A percentile compares a stretch with the other conserved stretches of the same genome.
Conservation (phyloP, 2,329 filamentous ascomycete species). For the Cladosporium halotolerans region DNA sequence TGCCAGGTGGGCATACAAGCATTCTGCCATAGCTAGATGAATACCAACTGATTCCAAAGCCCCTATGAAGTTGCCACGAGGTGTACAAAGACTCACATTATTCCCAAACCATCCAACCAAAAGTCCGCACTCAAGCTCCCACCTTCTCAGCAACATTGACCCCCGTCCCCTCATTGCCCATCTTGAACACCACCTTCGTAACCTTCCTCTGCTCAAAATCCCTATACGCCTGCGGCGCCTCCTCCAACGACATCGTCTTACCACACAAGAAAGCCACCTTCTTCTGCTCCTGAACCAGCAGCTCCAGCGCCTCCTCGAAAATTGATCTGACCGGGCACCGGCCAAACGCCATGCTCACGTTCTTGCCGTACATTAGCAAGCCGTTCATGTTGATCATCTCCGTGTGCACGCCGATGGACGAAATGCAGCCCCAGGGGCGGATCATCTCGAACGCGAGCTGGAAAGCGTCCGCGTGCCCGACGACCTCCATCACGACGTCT, state of each 20-base stretch:
- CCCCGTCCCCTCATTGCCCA: conserved; percentile 15
- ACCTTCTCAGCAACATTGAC: conserved; percentile 2
- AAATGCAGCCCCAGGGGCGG: conserved; percentile 44
- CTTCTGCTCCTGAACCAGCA: conserved; percentile 44
- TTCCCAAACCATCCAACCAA: too few species aligned
- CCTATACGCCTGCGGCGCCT: conserved; percentile 47
- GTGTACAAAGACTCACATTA: too few species aligned
- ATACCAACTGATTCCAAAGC: too few species aligned
- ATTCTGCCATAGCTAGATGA: too few species aligned
- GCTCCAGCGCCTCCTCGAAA: conserved; percentile 42
- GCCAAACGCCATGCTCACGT: conserved; percentile 45
- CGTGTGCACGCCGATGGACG: conserved; percentile 43
- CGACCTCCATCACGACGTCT: conserved; percentile 65
- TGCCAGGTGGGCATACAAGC: too few species aligned
- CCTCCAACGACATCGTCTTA: conserved; percentile 45
- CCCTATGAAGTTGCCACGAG: too few species aligned
- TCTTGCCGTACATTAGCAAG: conserved; percentile 46
- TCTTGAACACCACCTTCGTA: conserved; percentile 48
- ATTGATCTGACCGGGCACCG: conserved; percentile 46
- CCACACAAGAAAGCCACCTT: conserved; percentile 49
- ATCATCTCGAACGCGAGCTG: conserved; percentile 44
- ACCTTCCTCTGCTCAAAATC: conserved; percentile 49
- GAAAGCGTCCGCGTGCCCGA: conserved; percentile 43
- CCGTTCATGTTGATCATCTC: conserved; percentile 42
- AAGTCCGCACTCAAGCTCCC: background rate